Conservation (phyloP, 2,329 filamentous ascomycete genomes). For the Aspergillus niger region DNA sequence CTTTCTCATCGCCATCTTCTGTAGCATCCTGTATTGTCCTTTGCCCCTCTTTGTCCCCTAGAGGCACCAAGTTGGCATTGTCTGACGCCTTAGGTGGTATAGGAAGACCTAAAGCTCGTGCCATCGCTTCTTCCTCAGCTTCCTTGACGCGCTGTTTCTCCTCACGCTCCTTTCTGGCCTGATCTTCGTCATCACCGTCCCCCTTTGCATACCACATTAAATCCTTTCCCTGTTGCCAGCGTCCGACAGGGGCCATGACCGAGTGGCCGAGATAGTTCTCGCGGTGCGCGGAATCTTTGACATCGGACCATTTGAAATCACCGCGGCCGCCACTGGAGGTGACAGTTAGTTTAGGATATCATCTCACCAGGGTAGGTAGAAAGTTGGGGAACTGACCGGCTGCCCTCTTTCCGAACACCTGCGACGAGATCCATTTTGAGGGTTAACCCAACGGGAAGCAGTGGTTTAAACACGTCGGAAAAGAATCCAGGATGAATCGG, state of each 20-base stretch:
- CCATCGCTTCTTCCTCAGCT: slow-evolving; percentile 88
- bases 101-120: slow-evolving; percentile 77
- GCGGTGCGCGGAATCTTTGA: slow-evolving; percentile 81
- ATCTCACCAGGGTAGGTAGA: background rate
- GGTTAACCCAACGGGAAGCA: slow-evolving; percentile 11
- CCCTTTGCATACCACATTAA: slow-evolving; percentile 66
- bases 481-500: background rate
- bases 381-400: slow-evolving; percentile 54
- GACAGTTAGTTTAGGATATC: slow-evolving; percentile 13
- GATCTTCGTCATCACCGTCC: slow-evolving; percentile 53
- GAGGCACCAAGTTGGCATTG: slow-evolving; percentile 65
- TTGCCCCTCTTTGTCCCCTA: slow-evolving; percentile 62
- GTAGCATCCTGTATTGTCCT: slow-evolving; percentile 36
- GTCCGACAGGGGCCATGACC: slow-evolving; percentile 85
- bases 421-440: slow-evolving; percentile 84
- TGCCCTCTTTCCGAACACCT: slow-evolving; percentile 85
- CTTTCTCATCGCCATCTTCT: slow-evolving; percentile 26
- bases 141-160: slow-evolving; percentile 84
- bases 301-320: slow-evolving; percentile 96
- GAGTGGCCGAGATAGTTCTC: slow-evolving; percentile 91
- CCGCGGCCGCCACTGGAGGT: slow-evolving; percentile 71
- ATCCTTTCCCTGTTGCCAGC: slow-evolving; percentile 82
- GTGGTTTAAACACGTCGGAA: background rate
- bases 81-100: slow-evolving; percentile 61
- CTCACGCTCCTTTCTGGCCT: slow-evolving; percentile 60